Conservation (phyloP, 2,329 filamentous ascomycete species). For the Pseudocercospora fijiensis region DNA sequence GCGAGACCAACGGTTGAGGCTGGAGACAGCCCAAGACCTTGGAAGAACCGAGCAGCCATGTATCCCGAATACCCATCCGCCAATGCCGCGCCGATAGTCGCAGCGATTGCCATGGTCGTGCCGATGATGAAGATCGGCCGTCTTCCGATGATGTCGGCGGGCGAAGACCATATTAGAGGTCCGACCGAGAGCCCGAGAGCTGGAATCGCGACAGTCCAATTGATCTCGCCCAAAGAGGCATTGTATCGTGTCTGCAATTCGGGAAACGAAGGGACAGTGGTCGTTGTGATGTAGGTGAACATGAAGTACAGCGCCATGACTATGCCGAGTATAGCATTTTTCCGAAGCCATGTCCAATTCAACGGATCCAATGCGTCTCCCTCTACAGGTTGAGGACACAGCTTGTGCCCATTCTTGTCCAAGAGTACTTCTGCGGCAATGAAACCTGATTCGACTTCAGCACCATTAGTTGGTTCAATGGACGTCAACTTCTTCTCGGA, state of each 20-base stretch:
- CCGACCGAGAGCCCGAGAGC: slow-evolving; percentile 20
- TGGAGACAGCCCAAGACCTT: slow-evolving; percentile 23
- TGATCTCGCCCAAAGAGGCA: slow-evolving; percentile 23
- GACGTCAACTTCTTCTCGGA: slow-evolving; percentile 17
- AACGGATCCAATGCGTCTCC: slow-evolving; percentile 22
- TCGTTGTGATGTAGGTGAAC: slow-evolving; percentile 27
- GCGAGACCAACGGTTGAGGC: slow-evolving; percentile 24
- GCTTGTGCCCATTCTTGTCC: slow-evolving; percentile 22
- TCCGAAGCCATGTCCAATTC: slow-evolving; percentile 22
- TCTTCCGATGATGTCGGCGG: slow-evolving; percentile 24
- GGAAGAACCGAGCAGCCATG: slow-evolving; percentile 25
- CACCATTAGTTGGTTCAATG: not conserved
- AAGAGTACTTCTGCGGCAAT: slow-evolving; percentile 16
- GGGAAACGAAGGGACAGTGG: slow-evolving; percentile 22
- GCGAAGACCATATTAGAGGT: slow-evolving; percentile 22
- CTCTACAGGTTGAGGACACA: slow-evolving; percentile 20
- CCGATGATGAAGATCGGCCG: slow-evolving; percentile 24
- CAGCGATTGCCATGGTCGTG: slow-evolving; percentile 20
- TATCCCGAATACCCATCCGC: slow-evolving; percentile 16
- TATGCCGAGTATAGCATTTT: slow-evolving; percentile 15
- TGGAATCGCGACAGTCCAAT: slow-evolving; percentile 26
- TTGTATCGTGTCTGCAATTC: slow-evolving; percentile 20
- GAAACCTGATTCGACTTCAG: slow-evolving; percentile 16
- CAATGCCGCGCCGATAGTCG: slow-evolving; percentile 22
- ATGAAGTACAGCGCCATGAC: slow-evolving; percentile 21